Percentiles rank a stretch among this genome's conserved stretches.
Conservation (phyloP, 2,329 filamentous ascomycete genomes). For the Paecilomyces niveus region DNA sequence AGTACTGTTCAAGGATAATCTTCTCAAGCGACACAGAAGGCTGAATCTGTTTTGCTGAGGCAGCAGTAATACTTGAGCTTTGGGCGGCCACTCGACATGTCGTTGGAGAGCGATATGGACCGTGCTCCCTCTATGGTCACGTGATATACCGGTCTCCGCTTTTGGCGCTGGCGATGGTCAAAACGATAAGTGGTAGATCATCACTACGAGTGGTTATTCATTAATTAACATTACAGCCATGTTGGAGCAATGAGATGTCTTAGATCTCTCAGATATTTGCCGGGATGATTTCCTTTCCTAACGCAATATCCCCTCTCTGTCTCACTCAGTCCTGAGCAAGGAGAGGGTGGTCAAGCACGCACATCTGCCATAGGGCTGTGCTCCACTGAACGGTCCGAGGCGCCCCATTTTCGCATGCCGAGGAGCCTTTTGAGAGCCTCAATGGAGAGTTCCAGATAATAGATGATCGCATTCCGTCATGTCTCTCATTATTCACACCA, state of each 20-base stretch:
- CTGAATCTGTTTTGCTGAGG: not conserved
- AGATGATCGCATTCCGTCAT: not conserved
- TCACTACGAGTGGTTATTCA: not conserved
- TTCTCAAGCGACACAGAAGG: not conserved
- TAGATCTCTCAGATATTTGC: not conserved
- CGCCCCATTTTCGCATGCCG: not conserved
- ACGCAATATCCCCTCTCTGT: not conserved
- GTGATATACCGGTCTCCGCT: not conserved
- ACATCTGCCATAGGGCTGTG: not conserved
- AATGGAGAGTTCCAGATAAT: not conserved
- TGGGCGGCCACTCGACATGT: constrained; percentile 2
- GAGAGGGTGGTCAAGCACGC: not conserved
- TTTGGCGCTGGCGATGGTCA: not conserved
- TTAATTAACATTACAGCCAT: not conserved
- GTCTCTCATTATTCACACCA: not conserved
- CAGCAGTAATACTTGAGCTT: not conserved
- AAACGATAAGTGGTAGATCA: not conserved
- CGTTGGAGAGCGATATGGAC: constrained; percentile 8
- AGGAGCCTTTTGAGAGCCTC: not conserved
- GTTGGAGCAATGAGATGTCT: not conserved
- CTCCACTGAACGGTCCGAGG: not conserved
- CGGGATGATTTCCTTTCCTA: not conserved
- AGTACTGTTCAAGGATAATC: not conserved
- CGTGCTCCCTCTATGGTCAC: not conserved
- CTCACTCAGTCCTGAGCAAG: not conserved